Evolutionary conservation across 1,284 basidiomycete genomes (phyloP), one percentile per base, ranked within the genome.

Genomic region (Austroboletus niveus): DNA sequence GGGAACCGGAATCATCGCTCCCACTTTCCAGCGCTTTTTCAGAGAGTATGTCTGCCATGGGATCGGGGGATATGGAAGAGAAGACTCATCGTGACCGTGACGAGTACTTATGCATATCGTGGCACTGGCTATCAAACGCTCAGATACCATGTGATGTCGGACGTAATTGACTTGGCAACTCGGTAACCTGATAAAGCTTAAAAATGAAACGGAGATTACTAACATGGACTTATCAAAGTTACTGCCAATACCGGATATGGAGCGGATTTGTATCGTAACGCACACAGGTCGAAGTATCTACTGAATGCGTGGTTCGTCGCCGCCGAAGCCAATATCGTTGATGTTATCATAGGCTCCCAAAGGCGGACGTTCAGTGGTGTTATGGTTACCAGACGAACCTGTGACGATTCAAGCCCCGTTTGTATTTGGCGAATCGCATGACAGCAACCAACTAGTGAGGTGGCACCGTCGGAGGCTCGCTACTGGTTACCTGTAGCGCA

Each of bases 1-100:
- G 53, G 46, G 55, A 58, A 49, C 54, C 47, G 32, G 52, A 60
- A 46, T 64, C 59, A 6, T 65, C 64, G 52, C 56, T 65, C 39
- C 58, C 58, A 27, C 48, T 51, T 41, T 57, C 64, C 11, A 66
- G 32, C 24, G 32, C 10, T 35, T 62, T 62, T 45, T 62, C 64
- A 24, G 48, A 4, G 41, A 30, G 9, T 38, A 48, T 14, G 48
- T 64, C 52, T 36, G 62, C 40, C 61, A 66, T 62, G 45, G 38
- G 34, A 30, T 30, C 6, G 27, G 20, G 45, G 34, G 47, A 17
- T 10, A 44, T 41, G 22, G 42, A 43, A 3, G 49, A 6, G 34
- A 42, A 15, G 15, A n/a, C 4, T 35, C n/a, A 34, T 42, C 34
- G 17, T 22, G 11, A 17, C 34, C 32, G 30, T 8, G 14, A 30